Percentiles rank a stretch among this genome's conserved stretches.
These are phyloP conservation scores for Aquilaria sinensis DNA, from an alignment of 345 rosid species.

Conservation along the genomic window DNA sequence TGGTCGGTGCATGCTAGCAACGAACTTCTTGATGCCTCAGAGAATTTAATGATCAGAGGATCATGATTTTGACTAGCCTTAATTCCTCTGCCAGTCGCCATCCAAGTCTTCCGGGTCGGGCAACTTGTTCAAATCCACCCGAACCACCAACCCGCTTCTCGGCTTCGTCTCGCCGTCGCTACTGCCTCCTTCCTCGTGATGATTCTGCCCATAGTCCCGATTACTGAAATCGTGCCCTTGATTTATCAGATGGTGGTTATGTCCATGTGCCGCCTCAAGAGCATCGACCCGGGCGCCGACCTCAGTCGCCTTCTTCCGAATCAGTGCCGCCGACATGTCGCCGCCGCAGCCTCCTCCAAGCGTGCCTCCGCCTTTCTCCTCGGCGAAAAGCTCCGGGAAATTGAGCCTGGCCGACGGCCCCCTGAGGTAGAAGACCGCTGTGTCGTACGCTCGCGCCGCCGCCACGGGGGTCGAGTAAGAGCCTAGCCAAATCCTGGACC, in stretches of 20 bases:
- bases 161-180: conserved; percentile 26
- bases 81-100: conserved; percentile 40
- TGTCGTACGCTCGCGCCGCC: conserved; percentile 97
- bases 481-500: conserved; percentile 96
- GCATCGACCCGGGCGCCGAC: conserved; percentile 95
- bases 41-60: not conserved
- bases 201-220: conserved; percentile 1
- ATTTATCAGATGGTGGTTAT: conserved; percentile 21
- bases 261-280: conserved; percentile 43
- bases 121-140: conserved; percentile 84
- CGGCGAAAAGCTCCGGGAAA: conserved; percentile 73
- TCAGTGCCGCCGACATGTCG: conserved; percentile 81
- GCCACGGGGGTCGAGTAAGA: conserved; percentile 91
- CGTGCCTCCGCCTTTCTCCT: conserved; percentile 34
- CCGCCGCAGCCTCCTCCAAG: conserved; percentile 14
- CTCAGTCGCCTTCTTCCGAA: conserved; percentile 84
- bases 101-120: conserved; percentile 94
- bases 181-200: not conserved
- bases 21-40: not conserved
- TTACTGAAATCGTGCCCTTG: conserved; percentile 17
- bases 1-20: conserved; percentile 5
- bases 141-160: conserved; percentile 39
- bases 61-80: conserved; percentile 1
- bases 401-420: conserved; percentile 95
- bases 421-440: conserved; percentile 83